Conservation (phyloP, 192 early-diverging fungal genomes). For the Dimargaris xerosporica region DNA sequence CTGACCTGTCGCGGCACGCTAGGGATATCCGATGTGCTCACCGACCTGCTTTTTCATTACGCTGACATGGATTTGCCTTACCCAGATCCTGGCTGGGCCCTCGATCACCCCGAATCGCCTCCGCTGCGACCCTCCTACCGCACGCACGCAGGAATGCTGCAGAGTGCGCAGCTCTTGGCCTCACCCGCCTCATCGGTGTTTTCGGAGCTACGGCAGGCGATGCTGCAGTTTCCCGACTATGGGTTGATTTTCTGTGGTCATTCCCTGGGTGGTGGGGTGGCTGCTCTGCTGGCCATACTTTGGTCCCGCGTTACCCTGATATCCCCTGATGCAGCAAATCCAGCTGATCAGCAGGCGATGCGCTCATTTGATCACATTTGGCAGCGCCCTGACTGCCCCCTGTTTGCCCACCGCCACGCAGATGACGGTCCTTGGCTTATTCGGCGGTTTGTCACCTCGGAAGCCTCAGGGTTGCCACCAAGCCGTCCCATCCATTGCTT, state of each 20-base stretch:
- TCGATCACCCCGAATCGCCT: constrained; percentile 1
- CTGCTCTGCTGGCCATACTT: constrained; percentile 53
- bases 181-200: constrained; percentile 47
- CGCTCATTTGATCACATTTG: no score
- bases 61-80: constrained; percentile 31
- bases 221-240: constrained; percentile 61
- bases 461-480: constrained; percentile 43
- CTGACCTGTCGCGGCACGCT: constrained; percentile 79
- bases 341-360: no score
- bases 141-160: constrained; percentile 78
- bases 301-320: constrained; percentile 42
- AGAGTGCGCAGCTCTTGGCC: constrained; percentile 56
- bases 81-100: constrained; percentile 12
- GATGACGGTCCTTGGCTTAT: neutral
- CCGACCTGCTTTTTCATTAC: constrained; percentile 74
- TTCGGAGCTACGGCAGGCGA: constrained; percentile 49
- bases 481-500: constrained; percentile 70
- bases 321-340: neutral
- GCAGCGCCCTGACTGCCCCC: neutral
- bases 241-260: constrained; percentile 75
- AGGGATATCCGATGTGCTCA: constrained; percentile 70
- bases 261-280: constrained; percentile 77
- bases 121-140: constrained; percentile 24
- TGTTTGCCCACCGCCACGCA: constrained; percentile 5
- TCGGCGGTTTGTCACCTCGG: constrained; percentile 46